phyloP scores from a whole-genome alignment of 306 rosid genomes.

The Quercus robur region DNA sequence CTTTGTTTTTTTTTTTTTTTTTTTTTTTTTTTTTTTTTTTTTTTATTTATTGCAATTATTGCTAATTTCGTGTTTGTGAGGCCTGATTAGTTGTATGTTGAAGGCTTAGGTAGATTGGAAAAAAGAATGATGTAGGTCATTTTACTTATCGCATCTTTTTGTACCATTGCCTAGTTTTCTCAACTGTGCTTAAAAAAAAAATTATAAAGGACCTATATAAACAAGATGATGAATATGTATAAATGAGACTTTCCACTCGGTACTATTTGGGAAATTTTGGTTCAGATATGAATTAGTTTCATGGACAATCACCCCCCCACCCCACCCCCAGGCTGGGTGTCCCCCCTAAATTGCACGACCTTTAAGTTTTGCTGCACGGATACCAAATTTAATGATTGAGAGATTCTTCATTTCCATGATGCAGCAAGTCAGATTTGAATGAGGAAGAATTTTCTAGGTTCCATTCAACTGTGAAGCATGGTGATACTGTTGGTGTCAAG shows the following conservation, averaged over 20 bases:
- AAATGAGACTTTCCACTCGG: neutral
- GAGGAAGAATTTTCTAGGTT: conserved; percentile 65
- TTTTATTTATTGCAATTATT: neutral
- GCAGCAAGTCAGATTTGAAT: conserved; percentile 62
- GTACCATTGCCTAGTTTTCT: neutral
- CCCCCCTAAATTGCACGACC: too few species aligned
- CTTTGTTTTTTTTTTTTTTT: neutral
- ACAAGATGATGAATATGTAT: neutral
- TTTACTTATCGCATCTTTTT: neutral
- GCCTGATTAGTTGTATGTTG: neutral
- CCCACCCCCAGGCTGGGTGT: too few species aligned
- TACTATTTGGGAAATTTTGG: neutral
- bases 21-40: too few species aligned
- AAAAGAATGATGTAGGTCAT: neutral
- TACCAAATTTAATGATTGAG: neutral
- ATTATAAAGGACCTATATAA: neutral
- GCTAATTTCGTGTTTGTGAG: neutral
- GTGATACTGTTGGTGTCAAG: too few species aligned
- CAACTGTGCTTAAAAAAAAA: neutral
- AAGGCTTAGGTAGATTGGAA: neutral
- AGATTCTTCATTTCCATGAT: conserved; percentile 23
- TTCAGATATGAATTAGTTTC: too few species aligned
- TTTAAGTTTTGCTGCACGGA: too few species aligned
- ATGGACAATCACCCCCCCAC: too few species aligned
- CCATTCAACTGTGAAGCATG: conserved; percentile 69